Evolutionary conservation across 2,329 filamentous ascomycete species (phyloP).

Genomic region (Apiospora marii): DNA sequence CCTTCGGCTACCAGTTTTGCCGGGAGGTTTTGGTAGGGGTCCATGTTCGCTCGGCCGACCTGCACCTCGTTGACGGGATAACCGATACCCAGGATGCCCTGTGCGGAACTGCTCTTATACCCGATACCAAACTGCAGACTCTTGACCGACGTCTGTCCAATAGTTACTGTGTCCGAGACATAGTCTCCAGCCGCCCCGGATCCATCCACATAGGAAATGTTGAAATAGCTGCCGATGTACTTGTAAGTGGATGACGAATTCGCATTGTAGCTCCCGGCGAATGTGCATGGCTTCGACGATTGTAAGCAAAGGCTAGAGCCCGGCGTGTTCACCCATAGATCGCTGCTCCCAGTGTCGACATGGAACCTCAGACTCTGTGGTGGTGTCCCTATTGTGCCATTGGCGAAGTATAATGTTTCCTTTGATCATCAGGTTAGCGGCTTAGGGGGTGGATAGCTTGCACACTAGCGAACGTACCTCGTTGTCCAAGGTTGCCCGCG

Average conservation of each 20-base stretch:
- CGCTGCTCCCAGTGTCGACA: slow-evolving; percentile 74
- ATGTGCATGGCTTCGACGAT: slow-evolving; percentile 59
- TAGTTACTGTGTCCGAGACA: slow-evolving; percentile 73
- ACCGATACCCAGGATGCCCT: slow-evolving; percentile 87
- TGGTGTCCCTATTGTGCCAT: slow-evolving; percentile 69
- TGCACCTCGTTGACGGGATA: slow-evolving; percentile 82
- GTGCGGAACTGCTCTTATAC: slow-evolving; percentile 64
- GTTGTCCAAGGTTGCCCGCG: slow-evolving; percentile 61
- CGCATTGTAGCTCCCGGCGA: slow-evolving; percentile 72
- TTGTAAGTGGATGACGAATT: slow-evolving; percentile 79
- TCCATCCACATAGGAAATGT: slow-evolving; percentile 87
- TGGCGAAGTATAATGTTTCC: slow-evolving; percentile 71
- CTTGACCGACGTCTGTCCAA: slow-evolving; percentile 62
- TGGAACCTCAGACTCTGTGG: slow-evolving; percentile 64
- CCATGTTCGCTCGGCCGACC: slow-evolving; percentile 61
- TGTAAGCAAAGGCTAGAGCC: slow-evolving; percentile 66
- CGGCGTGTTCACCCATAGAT: slow-evolving; percentile 74
- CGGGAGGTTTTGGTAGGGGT: slow-evolving; percentile 74
- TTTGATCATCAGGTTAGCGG: slow-evolving; percentile 38
- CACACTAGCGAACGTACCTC: slow-evolving; percentile 49
- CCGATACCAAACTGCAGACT: slow-evolving; percentile 77
- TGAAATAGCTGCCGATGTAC: slow-evolving; percentile 79
- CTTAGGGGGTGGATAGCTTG: slow-evolving; percentile 29
- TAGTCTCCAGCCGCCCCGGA: slow-evolving; percentile 82
- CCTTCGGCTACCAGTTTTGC: slow-evolving; percentile 68